These are phyloP conservation scores for Fraxinus quadrangulata DNA, from an alignment of 257 asterid genomes.

Conservation along the genomic window DNA sequence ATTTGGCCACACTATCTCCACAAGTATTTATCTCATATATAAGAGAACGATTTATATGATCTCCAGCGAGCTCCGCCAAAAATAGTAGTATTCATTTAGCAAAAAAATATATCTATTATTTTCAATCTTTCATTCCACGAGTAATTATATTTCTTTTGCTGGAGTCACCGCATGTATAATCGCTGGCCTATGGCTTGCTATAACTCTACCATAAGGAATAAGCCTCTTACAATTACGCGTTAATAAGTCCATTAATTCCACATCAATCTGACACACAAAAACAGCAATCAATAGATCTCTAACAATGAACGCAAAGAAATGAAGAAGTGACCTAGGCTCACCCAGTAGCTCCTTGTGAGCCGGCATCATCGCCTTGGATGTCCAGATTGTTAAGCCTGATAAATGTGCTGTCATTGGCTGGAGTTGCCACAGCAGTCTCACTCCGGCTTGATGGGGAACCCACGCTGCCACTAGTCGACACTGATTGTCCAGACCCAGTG, in stretches of 20 bases:
- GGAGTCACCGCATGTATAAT: not conserved
- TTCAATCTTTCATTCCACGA: not conserved
- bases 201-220: conserved; percentile 11
- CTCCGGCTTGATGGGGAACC: conserved; percentile 96
- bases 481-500: conserved; percentile 84
- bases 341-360: conserved; percentile 82
- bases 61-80: conserved; percentile 14
- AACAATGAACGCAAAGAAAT: not conserved
- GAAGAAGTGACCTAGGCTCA: conserved; percentile 39
- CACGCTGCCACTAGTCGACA: conserved; percentile 88
- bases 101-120: not conserved
- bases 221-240: not conserved
- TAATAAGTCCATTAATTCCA: not conserved
- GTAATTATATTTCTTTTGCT: not conserved
- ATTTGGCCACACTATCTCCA: conserved; percentile 5
- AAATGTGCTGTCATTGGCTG: conserved; percentile 68
- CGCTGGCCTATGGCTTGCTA: not conserved
- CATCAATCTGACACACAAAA: conserved; percentile 2
- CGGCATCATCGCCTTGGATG: conserved; percentile 88
- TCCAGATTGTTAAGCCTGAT: conserved; percentile 67
- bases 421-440: conserved; percentile 73
- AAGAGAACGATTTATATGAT: conserved; percentile 14
- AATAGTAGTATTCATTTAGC: not conserved
- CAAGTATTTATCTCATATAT: not conserved
- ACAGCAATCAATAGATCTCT: conserved; percentile 6